Evolutionary conservation across 2,329 filamentous ascomycete species (phyloP), one percentile per base, ranked within the genome.

Genomic region (Helicocarpus griseus): DNA sequence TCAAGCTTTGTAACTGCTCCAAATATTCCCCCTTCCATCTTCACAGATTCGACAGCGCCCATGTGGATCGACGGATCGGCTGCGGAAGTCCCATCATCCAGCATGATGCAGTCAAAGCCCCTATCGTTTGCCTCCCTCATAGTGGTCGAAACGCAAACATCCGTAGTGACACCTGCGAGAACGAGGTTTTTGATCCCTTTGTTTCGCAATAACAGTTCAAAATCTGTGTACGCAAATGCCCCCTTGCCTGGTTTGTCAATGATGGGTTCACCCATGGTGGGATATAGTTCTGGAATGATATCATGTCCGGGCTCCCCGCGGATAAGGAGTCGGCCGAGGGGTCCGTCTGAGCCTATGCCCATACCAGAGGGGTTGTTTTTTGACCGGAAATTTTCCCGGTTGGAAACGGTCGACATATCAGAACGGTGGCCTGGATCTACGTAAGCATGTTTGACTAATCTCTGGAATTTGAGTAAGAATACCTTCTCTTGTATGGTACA

Each of bases 271-370:
- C 65, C 66, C 1, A 64, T 62, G 14, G 73, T 50, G 13, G 77
- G 77, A 52, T 71, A 72, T 29, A 80, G 62, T 57, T 82, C 78
- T 6, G 72, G 65, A 17, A 82, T 72, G 28, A 75, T 80, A 44
- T 77, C 78, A 58, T 82, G 79, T 0, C 80, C 80, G 21, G 67
- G 59, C 57, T 82, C 76, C 0, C 80, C 80, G 19, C 79, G 74
- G 22, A 83, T 68, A 3, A 83, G 65, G 2, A 82, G 70, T n/a
- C 76, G 74, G 1, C 80, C 80, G 41, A 82, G 62, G 1, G 79
- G 79, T 0, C 80, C 79, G 13, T 55, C 63, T 9, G 73, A 71
- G 3, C 72, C 74, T 43, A 82, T 80, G 0, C 75, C 75, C n/a
- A 77, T 58, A 6, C 72, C 69, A 0, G 71, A 70, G 4, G 69